A percentile compares a stretch with the other conserved stretches of the same genome.
Conservation (phyloP, 192 early-diverging fungal species). For the Gaertneriomyces semiglobifer region DNA sequence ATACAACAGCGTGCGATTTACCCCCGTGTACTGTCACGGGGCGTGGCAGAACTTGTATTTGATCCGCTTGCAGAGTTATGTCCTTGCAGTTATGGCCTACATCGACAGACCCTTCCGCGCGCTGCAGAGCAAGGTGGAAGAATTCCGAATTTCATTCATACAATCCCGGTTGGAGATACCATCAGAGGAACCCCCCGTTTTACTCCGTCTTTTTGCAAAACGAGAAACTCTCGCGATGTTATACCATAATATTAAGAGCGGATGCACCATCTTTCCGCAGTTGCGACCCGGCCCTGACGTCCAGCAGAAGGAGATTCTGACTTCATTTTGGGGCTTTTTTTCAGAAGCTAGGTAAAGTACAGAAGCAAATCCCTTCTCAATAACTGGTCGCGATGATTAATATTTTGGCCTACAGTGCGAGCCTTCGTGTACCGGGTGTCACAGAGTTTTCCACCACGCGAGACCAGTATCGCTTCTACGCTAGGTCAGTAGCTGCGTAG, state of each 20-base stretch:
- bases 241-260: constrained; percentile 61
- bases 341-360: constrained; percentile 45
- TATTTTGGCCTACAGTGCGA: constrained; percentile 19
- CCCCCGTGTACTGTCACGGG: constrained; percentile 48
- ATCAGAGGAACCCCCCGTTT: constrained; percentile 56
- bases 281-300: constrained; percentile 58
- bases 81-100: constrained; percentile 46
- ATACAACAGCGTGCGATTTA: constrained; percentile 39
- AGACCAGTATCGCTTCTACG: constrained; percentile 53
- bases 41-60: constrained; percentile 55
- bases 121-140: constrained; percentile 44
- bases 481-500: constrained; percentile 30
- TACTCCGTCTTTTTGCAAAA: constrained; percentile 60
- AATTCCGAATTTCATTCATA: constrained; percentile 51
- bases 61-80: constrained; percentile 49
- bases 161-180: constrained; percentile 59
- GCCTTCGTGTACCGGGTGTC: constrained; percentile 45
- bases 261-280: constrained; percentile 55
- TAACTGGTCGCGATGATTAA: neutral
- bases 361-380: constrained; percentile 1
- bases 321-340: constrained; percentile 55
- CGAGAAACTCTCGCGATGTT: constrained; percentile 60
- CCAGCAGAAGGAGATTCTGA: constrained; percentile 55
- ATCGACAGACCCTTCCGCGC: constrained; percentile 47
- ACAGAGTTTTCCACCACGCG: constrained; percentile 46